Base-by-base conservation (phyloP, 306 rosid genomes). In the Vigna hirtella region DNA sequence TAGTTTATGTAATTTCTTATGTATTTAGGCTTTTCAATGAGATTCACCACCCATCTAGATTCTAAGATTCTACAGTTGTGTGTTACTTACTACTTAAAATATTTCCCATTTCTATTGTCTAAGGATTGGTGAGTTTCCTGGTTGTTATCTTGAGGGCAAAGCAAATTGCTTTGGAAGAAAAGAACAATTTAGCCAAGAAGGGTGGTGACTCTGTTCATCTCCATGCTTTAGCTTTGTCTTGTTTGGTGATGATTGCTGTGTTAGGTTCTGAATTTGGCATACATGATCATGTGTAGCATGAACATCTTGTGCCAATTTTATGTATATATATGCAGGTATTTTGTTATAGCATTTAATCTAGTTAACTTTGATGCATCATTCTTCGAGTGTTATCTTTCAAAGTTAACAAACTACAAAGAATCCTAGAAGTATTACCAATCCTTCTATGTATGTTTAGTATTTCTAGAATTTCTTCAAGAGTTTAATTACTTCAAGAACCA, bases 1-100 rank as follows among this genome's bases (percentile, higher is more conserved):
- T 55, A 78, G 79, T 84, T 87, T 53, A 73, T 82, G 80, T 87
- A 88, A 91, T 93, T 88, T 87, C 83, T 86, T 78, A 79, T 89
- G 94, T 81, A 89, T 87, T 81, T 90, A 88, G 96, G 91, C 86
- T 80, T 87, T 78, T 84, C 84, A 64, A 78, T 85, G 86, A 43
- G 70, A 91, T 85, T 77, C 84, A 81, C 61, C 48, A 80, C 80
- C 87, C 89, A 75, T 58, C 85, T 91, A 62, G n/a, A 77, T 70
- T 82, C 58, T 89, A 83, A 62, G n/a, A 77, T 70, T 82, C 58
- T 87, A 83, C 74, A 78, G 86, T 76, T 87, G 72, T 72, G 69
- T 82, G 75, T 20, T 20, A 20, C 20, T 52, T 73, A 50, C 73
- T 72, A 45, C 73, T 74, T 81, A 77, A 30, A 76, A 79, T 68